These are phyloP conservation scores for Drosera capensis DNA, from an alignment of 148 eudicot species.

Conservation along the genomic window DNA sequence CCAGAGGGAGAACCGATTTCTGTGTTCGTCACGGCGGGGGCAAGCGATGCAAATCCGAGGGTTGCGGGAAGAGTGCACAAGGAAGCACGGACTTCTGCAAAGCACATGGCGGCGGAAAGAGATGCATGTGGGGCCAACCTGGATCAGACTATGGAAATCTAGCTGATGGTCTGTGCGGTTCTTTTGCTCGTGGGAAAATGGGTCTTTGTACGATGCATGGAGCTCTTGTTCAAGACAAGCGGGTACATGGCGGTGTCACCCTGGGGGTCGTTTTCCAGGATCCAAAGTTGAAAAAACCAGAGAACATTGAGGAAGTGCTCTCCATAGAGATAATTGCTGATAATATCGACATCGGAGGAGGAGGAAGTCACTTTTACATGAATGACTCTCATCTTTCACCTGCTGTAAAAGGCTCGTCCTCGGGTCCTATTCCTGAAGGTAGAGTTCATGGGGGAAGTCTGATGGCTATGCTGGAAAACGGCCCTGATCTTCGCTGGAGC, in stretches of 20 bases:
- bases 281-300: conserved; percentile 8
- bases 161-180: conserved; percentile 23
- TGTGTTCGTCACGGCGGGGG: conserved; percentile 14
- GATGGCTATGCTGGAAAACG: conserved; percentile 24
- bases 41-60: conserved; percentile 4
- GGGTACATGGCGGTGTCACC: conserved; percentile 56
- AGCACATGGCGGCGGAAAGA: conserved; percentile 11
- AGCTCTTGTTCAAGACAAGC: conserved; percentile 43
- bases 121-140: conserved; percentile 9
- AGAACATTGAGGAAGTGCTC: conserved; percentile 12
- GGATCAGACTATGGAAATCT: neutral
- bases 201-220: conserved; percentile 46
- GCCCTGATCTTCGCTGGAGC: conserved; percentile 8
- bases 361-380: conserved; percentile 6
- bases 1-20: conserved; percentile 9
- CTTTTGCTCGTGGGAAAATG: conserved; percentile 45
- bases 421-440: conserved; percentile 19
- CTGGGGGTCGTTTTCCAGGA: conserved; percentile 21
- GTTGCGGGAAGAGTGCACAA: conserved; percentile 12
- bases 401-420: neutral
- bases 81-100: conserved; percentile 12
- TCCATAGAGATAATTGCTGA: conserved; percentile 6
- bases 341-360: conserved; percentile 11
- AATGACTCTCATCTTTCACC: conserved; percentile 2
- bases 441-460: conserved; percentile 64